Evolutionary conservation across 2,329 filamentous ascomycete genomes (phyloP), one percentile per base, ranked within the genome.

Genomic region (Pyricularia grisea): DNA sequence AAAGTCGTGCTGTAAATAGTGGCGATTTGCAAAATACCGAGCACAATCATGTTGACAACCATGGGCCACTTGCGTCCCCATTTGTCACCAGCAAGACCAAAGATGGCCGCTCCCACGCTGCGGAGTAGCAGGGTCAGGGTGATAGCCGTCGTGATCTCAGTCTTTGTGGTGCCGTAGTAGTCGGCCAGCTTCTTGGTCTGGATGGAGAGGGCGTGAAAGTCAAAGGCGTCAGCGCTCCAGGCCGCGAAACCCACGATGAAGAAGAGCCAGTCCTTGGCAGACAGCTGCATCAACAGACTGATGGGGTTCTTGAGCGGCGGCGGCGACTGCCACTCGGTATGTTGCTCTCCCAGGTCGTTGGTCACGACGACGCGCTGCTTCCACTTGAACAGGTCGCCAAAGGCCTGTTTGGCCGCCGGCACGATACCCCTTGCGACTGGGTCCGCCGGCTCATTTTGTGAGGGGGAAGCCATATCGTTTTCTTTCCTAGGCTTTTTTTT

Each of bases 1-100:
- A 92, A 95, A 0, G 89, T 93, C 0, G 77, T 74, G 75, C 87
- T 86, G 79, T 93, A 95, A 73, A 93, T 93, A 23, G 92, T 95
- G 28, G 88, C 91, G 20, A 74, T 71, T 76, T 91, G 87, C 27
- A 91, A 79, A 14, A 85, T 75, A 31, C 87, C 87, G 33, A 77
- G 72, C 4, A 83, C 79, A 70, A 93, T 81, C 87, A 94, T 91
- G 81, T 94, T 94, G 74, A 87, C 73, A 10, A 94, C 89, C 89
- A 94, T 92, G 64, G 92, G 91, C 89, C 90, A 92, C 79, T 94
- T 94, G 69, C 92, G 87, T 7, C 92, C 92, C 76, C 88, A 95
- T 72, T 88, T 88, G 78, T 96, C 92, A 72, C 91, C 90, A 0
- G 90, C 88, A 27, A 94, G 81, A 70, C 92, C 92, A 72, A 96